phyloP scores from a whole-genome alignment of 345 rosid genomes.

The Hypericum androsaemum region DNA sequence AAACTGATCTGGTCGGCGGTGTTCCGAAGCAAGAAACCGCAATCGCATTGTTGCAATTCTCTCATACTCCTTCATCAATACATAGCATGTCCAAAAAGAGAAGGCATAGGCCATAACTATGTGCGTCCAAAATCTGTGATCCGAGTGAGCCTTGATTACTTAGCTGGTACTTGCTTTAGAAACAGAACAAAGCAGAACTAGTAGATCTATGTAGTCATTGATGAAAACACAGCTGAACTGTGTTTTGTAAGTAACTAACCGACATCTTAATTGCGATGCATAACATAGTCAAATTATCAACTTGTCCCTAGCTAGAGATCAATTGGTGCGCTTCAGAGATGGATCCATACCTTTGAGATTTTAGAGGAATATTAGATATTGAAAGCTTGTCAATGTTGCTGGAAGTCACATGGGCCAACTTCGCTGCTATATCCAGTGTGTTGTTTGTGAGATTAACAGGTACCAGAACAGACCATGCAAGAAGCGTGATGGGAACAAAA shows the following conservation, averaged over 20 bases:
- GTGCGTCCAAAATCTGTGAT: slow-evolving; percentile 73
- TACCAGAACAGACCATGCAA: slow-evolving; percentile 71
- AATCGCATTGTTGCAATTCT: slow-evolving; percentile 69
- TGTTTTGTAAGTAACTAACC: too few relatives aligned
- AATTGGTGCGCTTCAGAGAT: too few relatives aligned
- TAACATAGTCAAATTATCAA: too few relatives aligned
- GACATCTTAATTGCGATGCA: too few relatives aligned
- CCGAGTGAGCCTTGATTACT: neutral
- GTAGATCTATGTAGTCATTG: too few relatives aligned
- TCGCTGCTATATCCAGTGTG: slow-evolving; percentile 27
- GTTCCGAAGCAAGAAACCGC: slow-evolving; percentile 74
- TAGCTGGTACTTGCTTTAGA: neutral
- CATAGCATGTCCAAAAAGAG: slow-evolving; percentile 83
- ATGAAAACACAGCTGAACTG: too few relatives aligned
- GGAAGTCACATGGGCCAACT: slow-evolving; percentile 45
- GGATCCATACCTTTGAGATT: slow-evolving; percentile 46
- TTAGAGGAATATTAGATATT: slow-evolving; percentile 61
- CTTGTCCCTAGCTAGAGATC: too few relatives aligned
- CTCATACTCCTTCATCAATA: slow-evolving; percentile 72
- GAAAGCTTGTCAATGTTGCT: slow-evolving; percentile 89
- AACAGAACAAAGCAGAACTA: too few relatives aligned
- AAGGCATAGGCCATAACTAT: slow-evolving; percentile 72
- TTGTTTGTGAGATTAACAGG: slow-evolving; percentile 68
- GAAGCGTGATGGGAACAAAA: slow-evolving; percentile 60
- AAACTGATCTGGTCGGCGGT: slow-evolving; percentile 84